Evolutionary conservation across 2,329 filamentous ascomycete genomes (phyloP), one percentile per base, ranked within the genome.

Genomic region (Alternaria ventricosa): DNA sequence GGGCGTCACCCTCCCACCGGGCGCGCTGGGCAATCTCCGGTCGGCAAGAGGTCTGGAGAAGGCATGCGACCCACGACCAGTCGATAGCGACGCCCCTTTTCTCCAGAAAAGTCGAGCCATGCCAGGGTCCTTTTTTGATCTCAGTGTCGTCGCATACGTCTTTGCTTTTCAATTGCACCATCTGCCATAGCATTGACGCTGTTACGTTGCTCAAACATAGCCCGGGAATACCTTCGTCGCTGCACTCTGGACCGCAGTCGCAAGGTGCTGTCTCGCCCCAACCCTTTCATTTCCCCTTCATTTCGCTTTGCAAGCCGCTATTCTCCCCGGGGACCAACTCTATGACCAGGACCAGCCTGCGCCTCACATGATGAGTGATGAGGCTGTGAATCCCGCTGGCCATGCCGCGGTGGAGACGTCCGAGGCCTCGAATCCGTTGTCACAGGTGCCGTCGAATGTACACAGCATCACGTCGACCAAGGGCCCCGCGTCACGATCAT

Each of bases 241-340:
- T 44, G 54, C 28, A 28, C 36, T 44, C 57, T 59, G 65, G 57
- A 54, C 59, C 33, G 50, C 59, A 66, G 64, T 70, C 65, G 67
- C 70, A 67, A 56, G 55, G 50, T 43, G 43, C 61, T 60, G 67
- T 62, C 55, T 60, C 60, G 23, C 27, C 64, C 59, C 62, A 67
- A 65, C 68, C 66, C 70, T 64, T 73, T 75, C 73, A 77, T 74
- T 75, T 76, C 73, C 66, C 68, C 63, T 72, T 75, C 73, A 77
- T 74, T 75, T 76, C 73, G 69, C 67, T 66, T 64, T 66, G 51
- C 60, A 51, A 60, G 66, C 73, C 71, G 65, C 65, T 57, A 60
- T 74, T 71, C 71, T 73, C 63, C 71, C 67, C 69, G 63, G 57
- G 64, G 36, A 57, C 64, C 59, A 55, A 59, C 65, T 72, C 68